Evolutionary conservation across 192 early-diverging fungal species (phyloP).

Genomic region (Coemansia sp.): DNA sequence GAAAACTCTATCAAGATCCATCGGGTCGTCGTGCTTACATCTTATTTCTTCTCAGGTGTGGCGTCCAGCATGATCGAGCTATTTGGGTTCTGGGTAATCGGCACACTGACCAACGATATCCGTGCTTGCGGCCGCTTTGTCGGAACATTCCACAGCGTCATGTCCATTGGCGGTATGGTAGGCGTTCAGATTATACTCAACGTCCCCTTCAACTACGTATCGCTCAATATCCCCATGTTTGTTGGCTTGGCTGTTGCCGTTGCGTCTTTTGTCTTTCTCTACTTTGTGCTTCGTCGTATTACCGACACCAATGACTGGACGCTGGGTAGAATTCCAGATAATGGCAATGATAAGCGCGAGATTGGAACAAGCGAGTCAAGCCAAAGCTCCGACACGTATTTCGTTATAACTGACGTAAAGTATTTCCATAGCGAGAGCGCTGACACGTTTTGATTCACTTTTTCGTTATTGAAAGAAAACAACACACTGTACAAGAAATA

Average conservation of each 20-base stretch:
- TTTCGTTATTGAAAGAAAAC: not conserved
- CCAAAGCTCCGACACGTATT: slow-evolving; percentile 13
- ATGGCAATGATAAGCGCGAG: not conserved
- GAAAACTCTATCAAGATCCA: slow-evolving; percentile 11
- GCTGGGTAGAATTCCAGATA: slow-evolving; percentile 20
- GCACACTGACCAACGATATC: slow-evolving; percentile 48
- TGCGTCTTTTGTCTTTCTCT: slow-evolving; percentile 24
- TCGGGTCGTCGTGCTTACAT: slow-evolving; percentile 14
- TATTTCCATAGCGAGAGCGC: slow-evolving; percentile 14
- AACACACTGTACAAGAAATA: not conserved
- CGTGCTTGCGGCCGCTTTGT: slow-evolving; percentile 41
- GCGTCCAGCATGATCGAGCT: slow-evolving; percentile 44
- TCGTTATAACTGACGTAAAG: slow-evolving; percentile 30
- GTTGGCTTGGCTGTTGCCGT: slow-evolving; percentile 14
- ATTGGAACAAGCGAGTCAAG: not conserved
- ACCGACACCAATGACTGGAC: slow-evolving; percentile 49
- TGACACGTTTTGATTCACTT: not conserved
- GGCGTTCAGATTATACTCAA: slow-evolving; percentile 24
- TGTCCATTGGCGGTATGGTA: slow-evolving; percentile 36
- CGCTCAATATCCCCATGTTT: slow-evolving; percentile 31
- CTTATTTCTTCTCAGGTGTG: slow-evolving; percentile 39
- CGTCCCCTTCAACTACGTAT: slow-evolving; percentile 15
- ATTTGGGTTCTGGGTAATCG: slow-evolving; percentile 49
- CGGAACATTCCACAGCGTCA: slow-evolving; percentile 33
- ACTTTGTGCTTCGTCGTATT: slow-evolving; percentile 33